Conservation (phyloP, 179 eudicot species). For the Beta macrorhiza region DNA sequence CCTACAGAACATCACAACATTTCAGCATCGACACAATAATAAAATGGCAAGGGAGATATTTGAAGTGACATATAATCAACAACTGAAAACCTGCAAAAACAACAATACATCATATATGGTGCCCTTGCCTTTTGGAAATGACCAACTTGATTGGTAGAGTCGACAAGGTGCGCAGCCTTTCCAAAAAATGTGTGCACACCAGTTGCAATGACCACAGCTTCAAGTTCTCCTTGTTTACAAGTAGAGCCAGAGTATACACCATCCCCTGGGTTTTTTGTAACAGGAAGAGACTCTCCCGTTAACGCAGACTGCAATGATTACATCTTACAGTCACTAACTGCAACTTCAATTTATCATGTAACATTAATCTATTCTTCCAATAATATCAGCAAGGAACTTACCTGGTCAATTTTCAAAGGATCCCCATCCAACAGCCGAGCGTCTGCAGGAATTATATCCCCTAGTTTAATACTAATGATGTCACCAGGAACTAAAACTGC, state of each 20-base stretch:
- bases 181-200: slow-evolving; percentile 96
- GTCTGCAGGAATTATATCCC: slow-evolving; percentile 89
- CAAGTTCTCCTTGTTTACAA: slow-evolving; percentile 90
- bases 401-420: slow-evolving; percentile 92
- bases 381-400: slow-evolving; percentile 19
- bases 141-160: slow-evolving; percentile 82
- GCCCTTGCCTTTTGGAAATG: slow-evolving; percentile 77
- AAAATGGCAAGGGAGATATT: not conserved
- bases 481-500: slow-evolving; percentile 84
- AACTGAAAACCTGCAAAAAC: not conserved
- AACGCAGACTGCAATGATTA: slow-evolving; percentile 62
- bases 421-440: slow-evolving; percentile 92
- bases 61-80: not conserved
- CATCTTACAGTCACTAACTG: slow-evolving; percentile 7
- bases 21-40: not conserved
- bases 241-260: slow-evolving; percentile 92
- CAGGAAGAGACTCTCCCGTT: slow-evolving; percentile 91
- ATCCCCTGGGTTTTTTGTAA: slow-evolving; percentile 87
- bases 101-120: not conserved
- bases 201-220: slow-evolving; percentile 86
- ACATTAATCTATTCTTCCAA: not conserved
- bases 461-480: slow-evolving; percentile 73
- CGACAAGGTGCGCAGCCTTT: slow-evolving; percentile 93
- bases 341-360: not conserved
- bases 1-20: slow-evolving; percentile 37